Evolutionary conservation across 192 early-diverging fungal genomes (phyloP).

Genomic region (Phlyctochytrium arcticum): DNA sequence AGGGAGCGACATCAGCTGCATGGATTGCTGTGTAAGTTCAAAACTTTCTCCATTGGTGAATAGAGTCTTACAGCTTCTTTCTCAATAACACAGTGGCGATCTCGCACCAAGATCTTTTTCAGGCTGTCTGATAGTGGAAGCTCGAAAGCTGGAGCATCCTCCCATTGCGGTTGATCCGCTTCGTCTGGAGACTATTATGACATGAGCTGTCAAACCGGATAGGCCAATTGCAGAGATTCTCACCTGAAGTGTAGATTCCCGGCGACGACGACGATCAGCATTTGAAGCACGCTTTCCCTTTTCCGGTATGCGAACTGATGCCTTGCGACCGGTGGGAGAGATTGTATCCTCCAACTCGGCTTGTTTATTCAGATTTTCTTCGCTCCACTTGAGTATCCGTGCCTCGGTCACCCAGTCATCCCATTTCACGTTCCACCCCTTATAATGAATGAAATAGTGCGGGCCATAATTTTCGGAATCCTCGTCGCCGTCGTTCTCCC

Average conservation of each 20-base stretch:
- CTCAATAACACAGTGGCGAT: slow-evolving; percentile 91
- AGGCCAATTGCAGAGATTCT: neutral
- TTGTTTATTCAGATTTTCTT: slow-evolving; percentile 81
- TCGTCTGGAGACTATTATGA: neutral
- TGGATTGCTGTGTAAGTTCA: neutral
- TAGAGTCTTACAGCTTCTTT: slow-evolving; percentile 64
- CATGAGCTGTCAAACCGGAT: neutral
- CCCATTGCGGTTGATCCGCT: slow-evolving; percentile 56
- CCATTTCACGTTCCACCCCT: slow-evolving; percentile 98
- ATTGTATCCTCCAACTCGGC: slow-evolving; percentile 60
- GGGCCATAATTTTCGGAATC: slow-evolving; percentile 60
- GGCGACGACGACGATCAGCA: neutral
- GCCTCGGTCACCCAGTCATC: slow-evolving; percentile 97
- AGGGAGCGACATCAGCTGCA: slow-evolving; percentile 78
- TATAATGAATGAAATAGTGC: slow-evolving; percentile 95
- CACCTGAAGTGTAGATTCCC: slow-evolving; percentile 28
- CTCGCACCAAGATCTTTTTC: slow-evolving; percentile 76
- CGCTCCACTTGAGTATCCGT: slow-evolving; percentile 73
- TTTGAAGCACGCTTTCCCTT: neutral
- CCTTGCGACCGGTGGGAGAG: neutral
- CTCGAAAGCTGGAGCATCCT: slow-evolving; percentile 74
- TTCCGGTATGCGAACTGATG: neutral
- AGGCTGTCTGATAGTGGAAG: slow-evolving; percentile 83
- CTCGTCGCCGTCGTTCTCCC: slow-evolving; percentile 42
- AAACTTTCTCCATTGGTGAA: neutral